Evolutionary conservation across 495 filamentous ascomycete species (phyloP), one percentile per base, ranked within the genome.

Genomic region (Aspergillus sparsus): DNA sequence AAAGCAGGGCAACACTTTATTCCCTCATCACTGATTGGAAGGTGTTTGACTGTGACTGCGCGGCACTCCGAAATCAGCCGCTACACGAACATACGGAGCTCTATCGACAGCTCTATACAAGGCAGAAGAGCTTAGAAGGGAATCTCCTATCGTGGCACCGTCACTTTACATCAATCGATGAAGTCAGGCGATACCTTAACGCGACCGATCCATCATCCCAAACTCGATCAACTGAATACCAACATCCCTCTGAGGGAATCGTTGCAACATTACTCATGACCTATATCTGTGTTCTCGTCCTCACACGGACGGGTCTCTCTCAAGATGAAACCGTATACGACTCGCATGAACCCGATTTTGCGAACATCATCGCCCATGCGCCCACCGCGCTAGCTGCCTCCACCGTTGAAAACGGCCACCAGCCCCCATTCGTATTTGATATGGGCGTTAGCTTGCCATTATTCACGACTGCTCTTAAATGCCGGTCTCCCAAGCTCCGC

Each of bases 401-500:
- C 5, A 33, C 34, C 12, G 15, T 10, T 35, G 51, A 53, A 13
- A 39, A 32, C 11, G 51, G 51, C 11, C 7, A n/a, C 11, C 62
- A 70, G 44, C 60, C 70, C 35, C 58, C 71, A 10, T 83, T 83
- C 60, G 77, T 72, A 12, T 83, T 82, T 44, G 81, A 83, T 58
- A 80, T 77, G 68, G 76, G 80, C 45, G 68, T 79, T n/a, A 74
- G 80, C 31, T 72, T 77, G 2, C 74, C 80, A 2, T 69, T 84
- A 5, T 83, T 76, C 55, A 81, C 80, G 60, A 75, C 80, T n/a
- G 74, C 73, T 1, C 70, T 77, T 34, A 83, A 80, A 66, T 83
- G 81, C 60, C 71, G 78, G 10, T 71, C 73, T 31, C 77, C 80
- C 5, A 52, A 68, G 8, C 67, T 82, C 6, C 75, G 82, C 39